These are phyloP conservation scores for Podospora comata DNA, from an alignment of 495 filamentous ascomycete species.

Conservation along the genomic window DNA sequence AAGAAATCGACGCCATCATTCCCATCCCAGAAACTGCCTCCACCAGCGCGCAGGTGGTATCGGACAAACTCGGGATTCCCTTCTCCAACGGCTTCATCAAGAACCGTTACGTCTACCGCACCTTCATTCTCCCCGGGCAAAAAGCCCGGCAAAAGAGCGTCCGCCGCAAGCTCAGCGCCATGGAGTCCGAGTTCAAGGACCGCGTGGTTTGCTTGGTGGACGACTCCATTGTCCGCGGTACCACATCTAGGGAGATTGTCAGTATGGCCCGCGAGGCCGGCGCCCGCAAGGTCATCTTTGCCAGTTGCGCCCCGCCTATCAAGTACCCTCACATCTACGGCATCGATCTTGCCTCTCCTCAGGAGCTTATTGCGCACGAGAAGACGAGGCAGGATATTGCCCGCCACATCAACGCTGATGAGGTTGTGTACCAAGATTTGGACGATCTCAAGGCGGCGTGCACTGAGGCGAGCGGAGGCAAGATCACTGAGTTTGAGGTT, in stretches of 20 bases:
- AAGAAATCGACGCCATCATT: conserved; percentile 75
- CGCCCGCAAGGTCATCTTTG: conserved; percentile 87
- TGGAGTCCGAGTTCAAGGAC: conserved; percentile 81
- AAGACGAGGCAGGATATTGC: conserved; percentile 67
- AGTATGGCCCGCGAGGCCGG: conserved; percentile 89
- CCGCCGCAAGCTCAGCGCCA: conserved; percentile 75
- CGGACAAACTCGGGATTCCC: conserved; percentile 71
- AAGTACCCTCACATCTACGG: conserved; percentile 70
- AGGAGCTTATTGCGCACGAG: conserved; percentile 81
- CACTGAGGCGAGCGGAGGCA: conserved; percentile 58
- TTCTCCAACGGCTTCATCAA: conserved; percentile 77
- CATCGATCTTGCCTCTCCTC: conserved; percentile 81
- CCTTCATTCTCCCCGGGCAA: conserved; percentile 93
- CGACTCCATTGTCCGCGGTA: conserved; percentile 91
- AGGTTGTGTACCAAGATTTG: conserved; percentile 86
- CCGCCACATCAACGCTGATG: conserved; percentile 82
- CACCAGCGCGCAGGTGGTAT: conserved; percentile 76
- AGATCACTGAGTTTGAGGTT: conserved; percentile 73
- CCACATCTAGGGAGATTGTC: conserved; percentile 87
- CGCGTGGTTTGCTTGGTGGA: conserved; percentile 85
- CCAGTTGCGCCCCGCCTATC: conserved; percentile 82
- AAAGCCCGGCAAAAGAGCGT: conserved; percentile 77
- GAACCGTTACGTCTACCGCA: conserved; percentile 94
- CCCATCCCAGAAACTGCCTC: conserved; percentile 51
- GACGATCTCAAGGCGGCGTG: conserved; percentile 79